Evolutionary conservation across 441 rosid genomes (phyloP).

Genomic region (Brassica hybrid): DNA sequence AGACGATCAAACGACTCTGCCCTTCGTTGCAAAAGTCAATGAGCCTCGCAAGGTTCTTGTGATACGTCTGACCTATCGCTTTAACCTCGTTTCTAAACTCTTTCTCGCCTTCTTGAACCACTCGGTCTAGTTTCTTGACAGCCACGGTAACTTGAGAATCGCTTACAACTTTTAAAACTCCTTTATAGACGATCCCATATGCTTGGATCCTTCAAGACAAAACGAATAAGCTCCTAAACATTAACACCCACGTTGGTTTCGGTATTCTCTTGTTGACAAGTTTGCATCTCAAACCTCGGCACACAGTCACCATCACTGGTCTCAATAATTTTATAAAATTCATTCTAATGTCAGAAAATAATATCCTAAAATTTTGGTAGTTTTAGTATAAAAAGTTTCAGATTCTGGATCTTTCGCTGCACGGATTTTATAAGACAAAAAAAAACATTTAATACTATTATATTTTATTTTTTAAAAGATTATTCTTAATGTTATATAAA

Average conservation of each 20-base stretch:
- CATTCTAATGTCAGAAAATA: too few relatives aligned
- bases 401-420: too few relatives aligned
- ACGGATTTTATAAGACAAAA: too few relatives aligned
- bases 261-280: slow-evolving; percentile 27
- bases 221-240: slow-evolving; percentile 4
- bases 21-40: slow-evolving; percentile 49
- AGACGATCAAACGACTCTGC: slow-evolving; percentile 41
- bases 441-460: too few relatives aligned
- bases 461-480: too few relatives aligned
- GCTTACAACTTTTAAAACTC: slow-evolving; percentile 15
- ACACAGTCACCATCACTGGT: slow-evolving; percentile 36
- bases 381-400: too few relatives aligned
- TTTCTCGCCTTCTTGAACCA: slow-evolving; percentile 35
- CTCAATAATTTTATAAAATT: too few relatives aligned
- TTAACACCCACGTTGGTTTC: slow-evolving; percentile 3
- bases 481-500: too few relatives aligned
- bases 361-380: too few relatives aligned
- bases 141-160: slow-evolving; percentile 33
- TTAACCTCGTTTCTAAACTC: slow-evolving; percentile 49
- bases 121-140: slow-evolving; percentile 40
- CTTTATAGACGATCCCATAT: slow-evolving; percentile 48
- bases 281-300: slow-evolving; percentile 32
- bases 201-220: neutral
- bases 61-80: slow-evolving; percentile 46
- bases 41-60: slow-evolving; percentile 51